Evolutionary conservation across 768 basidiomycete genomes (phyloP), one percentile per base, ranked within the genome.

Genomic region (Gymnopilus dilepis): DNA sequence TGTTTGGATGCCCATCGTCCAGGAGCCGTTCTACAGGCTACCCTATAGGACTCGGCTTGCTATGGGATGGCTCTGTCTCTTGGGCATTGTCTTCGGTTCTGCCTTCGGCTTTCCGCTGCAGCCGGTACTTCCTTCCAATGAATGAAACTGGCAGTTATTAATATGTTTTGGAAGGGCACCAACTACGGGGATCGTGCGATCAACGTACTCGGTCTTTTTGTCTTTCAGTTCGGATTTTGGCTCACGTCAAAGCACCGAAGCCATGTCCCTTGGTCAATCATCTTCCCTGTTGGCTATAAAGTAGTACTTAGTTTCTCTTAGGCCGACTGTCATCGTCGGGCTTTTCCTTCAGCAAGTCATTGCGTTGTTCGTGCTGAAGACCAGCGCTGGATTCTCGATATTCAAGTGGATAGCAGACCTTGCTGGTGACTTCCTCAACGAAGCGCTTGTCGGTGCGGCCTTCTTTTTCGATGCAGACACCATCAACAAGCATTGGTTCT

Each of bases 281-380:
- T 11, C 11, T 38, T 19, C 8, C 47, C 28, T 34, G 34, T 0
- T 15, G 47, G n/a, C 13, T 42, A 13, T 26, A 24, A 0, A 3
- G 19, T 30, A 17, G 17, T 30, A 7, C 41, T 22, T 42, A 60
- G 56, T 30, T 41, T 13, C 22, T 9, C 15, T 28, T 60, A 90
- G 90, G 91, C 89, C 86, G 13, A 94, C 94, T n/a, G 85, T 95
- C 67, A 87, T 95, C 59, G 88, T 94, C 50, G 95, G 95, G 19
- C 78, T 96, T 19, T 88, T 95, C 75, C 67, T 90, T 42, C 95
- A 97, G 71, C 94, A 95, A 77, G 85, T 79, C 17, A 85, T 96
- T 47, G 95, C 95, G 1, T 81, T 97, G 43, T 95, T 97, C 72
- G 95, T 96, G 33, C 83, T 97, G 68, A 95, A 95, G 78, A 84